Evolutionary conservation across 306 rosid species (phyloP), one percentile per base, ranked within the genome.

Genomic region (Herpetospermum pedunculosum): DNA sequence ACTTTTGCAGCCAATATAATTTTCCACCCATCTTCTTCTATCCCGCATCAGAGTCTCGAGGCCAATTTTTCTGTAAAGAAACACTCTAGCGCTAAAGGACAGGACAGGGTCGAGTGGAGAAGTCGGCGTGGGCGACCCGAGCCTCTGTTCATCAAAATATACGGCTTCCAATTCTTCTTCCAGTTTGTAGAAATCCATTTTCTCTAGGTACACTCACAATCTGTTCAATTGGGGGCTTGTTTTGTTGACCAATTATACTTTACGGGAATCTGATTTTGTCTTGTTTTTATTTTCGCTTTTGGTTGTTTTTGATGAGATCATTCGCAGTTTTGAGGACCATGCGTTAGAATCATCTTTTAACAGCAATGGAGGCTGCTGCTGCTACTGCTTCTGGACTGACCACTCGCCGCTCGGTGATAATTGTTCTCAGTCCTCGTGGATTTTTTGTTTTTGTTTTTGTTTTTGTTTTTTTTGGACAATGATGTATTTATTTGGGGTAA

Each of bases 361-460:
- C 9, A 26, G 32, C 37, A 28, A 57, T 90, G 97, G 97, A 93
- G 79, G 87, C 60, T 40, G 70, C 88, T 79, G 30, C 59, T 41
- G 50, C 89, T 75, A 83, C 91, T 50, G 79, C 90, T 9, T 73
- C 89, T 67, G 98, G 87, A 79, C 74, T 82, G 4, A 74, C 88
- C 12, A 75, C 78, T 74, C 85, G 84, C 44, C 91, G 90, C 78
- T 48, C 88, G 44, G 98, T 93, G 72, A 81, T 87, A 3, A 59
- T 16, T 55, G 15, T 54, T 73, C 47, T 53, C 28, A 29, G 18
- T 72, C 19, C 29, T 72, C n/a, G 47, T 37, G 21, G 21, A 72
- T 10, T 19, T 57, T 78, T 75, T 3, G 47, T 74, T 30, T 70
- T 13, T 11, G 8, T 3, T 7, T 62, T 28, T 37, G 0, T n/a